Conservation (phyloP, 176 grass and related monocot species). For the Avena atlantica region DNA sequence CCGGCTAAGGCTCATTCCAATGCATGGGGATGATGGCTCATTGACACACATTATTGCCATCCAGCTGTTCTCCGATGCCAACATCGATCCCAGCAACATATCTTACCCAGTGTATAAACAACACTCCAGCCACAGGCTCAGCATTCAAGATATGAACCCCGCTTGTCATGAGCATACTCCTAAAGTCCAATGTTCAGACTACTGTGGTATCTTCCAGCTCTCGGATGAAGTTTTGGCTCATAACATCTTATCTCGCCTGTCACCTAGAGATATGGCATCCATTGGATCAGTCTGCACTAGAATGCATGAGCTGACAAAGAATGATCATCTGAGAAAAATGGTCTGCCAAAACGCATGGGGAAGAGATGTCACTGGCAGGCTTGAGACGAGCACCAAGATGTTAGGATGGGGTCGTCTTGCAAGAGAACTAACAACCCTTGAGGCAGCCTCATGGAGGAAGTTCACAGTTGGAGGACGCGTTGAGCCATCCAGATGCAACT, state of each 20-base stretch:
- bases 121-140: slow-evolving; percentile 46
- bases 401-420: slow-evolving; percentile 92
- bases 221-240: slow-evolving; percentile 98
- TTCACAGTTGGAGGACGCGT: slow-evolving; percentile 87
- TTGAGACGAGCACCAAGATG: slow-evolving; percentile 87
- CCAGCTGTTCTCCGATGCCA: slow-evolving; percentile 79
- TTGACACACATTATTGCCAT: slow-evolving; percentile 92
- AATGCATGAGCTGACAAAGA: slow-evolving; percentile 83
- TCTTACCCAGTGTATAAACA: slow-evolving; percentile 88
- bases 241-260: slow-evolving; percentile 82
- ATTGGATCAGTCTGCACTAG: slow-evolving; percentile 88
- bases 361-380: slow-evolving; percentile 75
- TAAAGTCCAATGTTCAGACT: slow-evolving; percentile 47
- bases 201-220: slow-evolving; percentile 77
- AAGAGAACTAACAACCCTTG: slow-evolving; percentile 94
- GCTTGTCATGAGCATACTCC: slow-evolving; percentile 35
- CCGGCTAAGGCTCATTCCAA: slow-evolving; percentile 76
- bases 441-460: slow-evolving; percentile 94
- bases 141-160: slow-evolving; percentile 43
- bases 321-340: slow-evolving; percentile 87
- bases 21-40: slow-evolving; percentile 68
- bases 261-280: slow-evolving; percentile 85
- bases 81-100: slow-evolving; percentile 63
- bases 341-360: slow-evolving; percentile 98
- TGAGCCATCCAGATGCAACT: slow-evolving; percentile 97